phyloP scores from a whole-genome alignment of 129 eudicot genomes.

The Flaveria linearis region DNA sequence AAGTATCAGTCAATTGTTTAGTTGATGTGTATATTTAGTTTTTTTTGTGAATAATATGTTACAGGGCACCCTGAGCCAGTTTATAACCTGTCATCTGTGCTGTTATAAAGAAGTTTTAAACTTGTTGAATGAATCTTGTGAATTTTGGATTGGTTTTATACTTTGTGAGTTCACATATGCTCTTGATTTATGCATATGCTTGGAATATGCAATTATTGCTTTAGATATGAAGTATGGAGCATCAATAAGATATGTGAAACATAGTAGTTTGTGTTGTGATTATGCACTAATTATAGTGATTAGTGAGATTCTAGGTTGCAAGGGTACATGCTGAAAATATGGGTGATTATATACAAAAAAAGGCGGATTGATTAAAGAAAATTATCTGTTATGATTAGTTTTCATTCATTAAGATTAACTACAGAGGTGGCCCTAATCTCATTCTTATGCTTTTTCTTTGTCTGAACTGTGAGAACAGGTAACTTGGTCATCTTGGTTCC shows the following conservation, averaged over 20 bases:
- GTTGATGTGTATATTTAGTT: neutral
- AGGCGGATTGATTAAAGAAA: neutral
- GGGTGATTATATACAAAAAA: neutral
- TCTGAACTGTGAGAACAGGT: neutral
- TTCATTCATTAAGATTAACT: neutral
- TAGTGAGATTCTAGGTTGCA: neutral
- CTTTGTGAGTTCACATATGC: neutral
- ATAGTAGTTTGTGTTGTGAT: neutral
- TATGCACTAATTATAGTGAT: neutral
- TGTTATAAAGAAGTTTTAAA: neutral
- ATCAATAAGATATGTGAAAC: neutral
- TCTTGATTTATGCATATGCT: neutral
- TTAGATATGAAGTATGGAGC: neutral
- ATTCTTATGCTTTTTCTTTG: neutral
- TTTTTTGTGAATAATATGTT: too few species aligned
- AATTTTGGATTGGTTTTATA: neutral
- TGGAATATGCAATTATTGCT: neutral
- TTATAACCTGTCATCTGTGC: neutral
- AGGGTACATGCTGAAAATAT: neutral
- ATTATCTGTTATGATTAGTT: neutral
- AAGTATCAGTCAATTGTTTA: neutral
- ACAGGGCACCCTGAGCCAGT: neutral
- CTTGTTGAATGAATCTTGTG: neutral
- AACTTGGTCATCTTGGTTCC: neutral
- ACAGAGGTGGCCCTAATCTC: neutral